Conservation (phyloP, 2,329 filamentous ascomycete species). For the Colletotrichum salicis region DNA sequence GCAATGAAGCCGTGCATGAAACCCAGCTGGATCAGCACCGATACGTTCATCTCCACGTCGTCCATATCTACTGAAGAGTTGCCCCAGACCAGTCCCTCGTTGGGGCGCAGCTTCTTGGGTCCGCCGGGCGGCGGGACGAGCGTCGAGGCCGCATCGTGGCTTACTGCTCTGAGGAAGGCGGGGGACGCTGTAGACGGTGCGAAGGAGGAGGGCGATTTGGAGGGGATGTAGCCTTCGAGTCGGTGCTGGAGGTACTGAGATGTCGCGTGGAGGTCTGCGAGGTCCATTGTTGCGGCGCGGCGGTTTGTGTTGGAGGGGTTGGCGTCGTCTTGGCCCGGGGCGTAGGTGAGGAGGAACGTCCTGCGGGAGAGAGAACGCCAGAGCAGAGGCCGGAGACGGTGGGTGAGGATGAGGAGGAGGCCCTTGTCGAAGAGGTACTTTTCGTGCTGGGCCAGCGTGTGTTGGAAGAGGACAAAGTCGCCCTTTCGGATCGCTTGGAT, state of each 20-base stretch:
- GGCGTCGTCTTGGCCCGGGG: constrained; percentile 66
- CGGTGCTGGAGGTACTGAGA: constrained; percentile 73
- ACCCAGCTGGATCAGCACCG: constrained; percentile 81
- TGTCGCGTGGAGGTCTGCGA: constrained; percentile 73
- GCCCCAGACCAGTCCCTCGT: constrained; percentile 71
- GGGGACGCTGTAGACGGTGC: constrained; percentile 46
- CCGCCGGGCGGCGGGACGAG: constrained; percentile 61
- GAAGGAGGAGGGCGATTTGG: constrained; percentile 48
- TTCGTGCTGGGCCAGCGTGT: constrained; percentile 71
- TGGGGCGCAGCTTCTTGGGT: constrained; percentile 61
- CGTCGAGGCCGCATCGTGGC: constrained; percentile 56
- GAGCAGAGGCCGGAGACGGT: constrained; percentile 81
- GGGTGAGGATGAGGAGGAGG: constrained; percentile 78
- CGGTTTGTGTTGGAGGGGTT: constrained; percentile 48
- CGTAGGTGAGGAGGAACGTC: constrained; percentile 81
- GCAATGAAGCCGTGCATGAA: constrained; percentile 86
- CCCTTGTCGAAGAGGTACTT: constrained; percentile 81
- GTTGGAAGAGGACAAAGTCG: constrained; percentile 78
- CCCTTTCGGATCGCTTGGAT: constrained; percentile 77
- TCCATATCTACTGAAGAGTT: constrained; percentile 68
- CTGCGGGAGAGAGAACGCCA: constrained; percentile 86
- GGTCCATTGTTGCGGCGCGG: constrained; percentile 78
- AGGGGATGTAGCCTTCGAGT: constrained; percentile 67
- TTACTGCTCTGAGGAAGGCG: constrained; percentile 63
- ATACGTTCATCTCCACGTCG: constrained; percentile 81